Evolutionary conservation across 345 rosid species (phyloP), one percentile per base, ranked within the genome.

Genomic region (Mallotus nudiflorus): DNA sequence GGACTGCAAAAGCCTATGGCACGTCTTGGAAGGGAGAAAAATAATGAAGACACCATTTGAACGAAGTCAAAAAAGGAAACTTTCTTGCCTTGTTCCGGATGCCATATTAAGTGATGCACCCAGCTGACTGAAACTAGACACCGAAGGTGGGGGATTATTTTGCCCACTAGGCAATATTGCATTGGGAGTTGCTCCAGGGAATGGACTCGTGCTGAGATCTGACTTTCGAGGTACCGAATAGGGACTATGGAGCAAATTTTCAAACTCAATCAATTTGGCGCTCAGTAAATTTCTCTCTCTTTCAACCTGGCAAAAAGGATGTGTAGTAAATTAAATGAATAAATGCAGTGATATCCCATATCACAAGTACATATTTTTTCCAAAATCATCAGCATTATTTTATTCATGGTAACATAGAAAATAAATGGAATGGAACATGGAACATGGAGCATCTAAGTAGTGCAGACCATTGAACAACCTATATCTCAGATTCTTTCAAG

Each of bases 201-300:
- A 78, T 39, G 76, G 73, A 37, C 63, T 78, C 65, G 73, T 79
- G 46, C 78, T 65, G 59, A 55, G 40, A 61, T 52, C 72, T 35
- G 86, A 62, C 16, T 76, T 77, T 20, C 49, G 53, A 7, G 87
- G 73, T 55, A 83, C 82, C 52, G 42, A 64, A 75, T 88, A 85
- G 27, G 97, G 93, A 71, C 67, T 77, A 48, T 54, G 86, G 25
- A 91, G 85, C 80, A 93, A 82, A 67, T 78, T 83, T 62, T 86
- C 84, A 68, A 89, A 87, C 83, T 91, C 91, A 5, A 66, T 70
- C 80, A 88, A 68, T 79, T 89, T 93, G 51, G 85, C 73, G 51
- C 81, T 86, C 6, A 84, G 87, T 66, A 84, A 69, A 75, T 68
- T 86, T 77, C 93, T 86, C 78, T 93, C 96, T 75, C 86, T 91